A percentile compares a stretch with the other conserved stretches of the same genome.
These are phyloP conservation scores for Boeremia exigua DNA, from an alignment of 2,329 filamentous ascomycete genomes.

Conservation along the genomic window DNA sequence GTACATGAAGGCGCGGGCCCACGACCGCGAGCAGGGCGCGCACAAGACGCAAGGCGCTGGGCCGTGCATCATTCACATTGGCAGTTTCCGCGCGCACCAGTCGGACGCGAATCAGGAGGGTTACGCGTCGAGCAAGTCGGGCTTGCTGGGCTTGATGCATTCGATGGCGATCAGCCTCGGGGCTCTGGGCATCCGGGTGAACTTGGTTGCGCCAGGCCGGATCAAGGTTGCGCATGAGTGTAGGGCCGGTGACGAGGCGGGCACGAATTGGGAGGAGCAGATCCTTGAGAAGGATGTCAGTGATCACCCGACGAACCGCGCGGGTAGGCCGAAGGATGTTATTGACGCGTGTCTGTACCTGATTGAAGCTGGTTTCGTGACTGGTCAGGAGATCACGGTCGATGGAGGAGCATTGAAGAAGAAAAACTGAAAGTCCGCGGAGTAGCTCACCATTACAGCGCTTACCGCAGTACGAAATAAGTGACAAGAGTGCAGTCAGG, in stretches of 20 bases:
- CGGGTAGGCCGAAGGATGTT: conserved; percentile 55
- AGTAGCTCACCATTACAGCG: not conserved
- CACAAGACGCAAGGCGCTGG: conserved; percentile 43
- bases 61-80: conserved; percentile 56
- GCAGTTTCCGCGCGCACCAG: conserved; percentile 55
- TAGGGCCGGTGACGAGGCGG: conserved; percentile 53
- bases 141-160: conserved; percentile 59
- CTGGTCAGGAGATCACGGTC: conserved; percentile 47
- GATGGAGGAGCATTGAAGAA: conserved; percentile 47
- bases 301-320: conserved; percentile 53
- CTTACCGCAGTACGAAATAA: not conserved
- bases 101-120: conserved; percentile 58
- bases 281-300: conserved; percentile 50
- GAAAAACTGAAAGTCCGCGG: conserved; percentile 29
- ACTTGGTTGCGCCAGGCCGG: conserved; percentile 55
- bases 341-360: conserved; percentile 53
- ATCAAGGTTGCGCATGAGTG: conserved; percentile 58
- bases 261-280: conserved; percentile 47
- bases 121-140: conserved; percentile 60
- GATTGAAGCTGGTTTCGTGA: conserved; percentile 49
- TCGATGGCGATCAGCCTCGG: conserved; percentile 57
- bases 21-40: conserved; percentile 34
- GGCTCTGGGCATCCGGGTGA: conserved; percentile 54
- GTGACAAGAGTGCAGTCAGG: not conserved
- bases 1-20: conserved; percentile 51